Evolutionary conservation across 1,284 basidiomycete genomes (phyloP).

Genomic region (Sporisorium sorghi): DNA sequence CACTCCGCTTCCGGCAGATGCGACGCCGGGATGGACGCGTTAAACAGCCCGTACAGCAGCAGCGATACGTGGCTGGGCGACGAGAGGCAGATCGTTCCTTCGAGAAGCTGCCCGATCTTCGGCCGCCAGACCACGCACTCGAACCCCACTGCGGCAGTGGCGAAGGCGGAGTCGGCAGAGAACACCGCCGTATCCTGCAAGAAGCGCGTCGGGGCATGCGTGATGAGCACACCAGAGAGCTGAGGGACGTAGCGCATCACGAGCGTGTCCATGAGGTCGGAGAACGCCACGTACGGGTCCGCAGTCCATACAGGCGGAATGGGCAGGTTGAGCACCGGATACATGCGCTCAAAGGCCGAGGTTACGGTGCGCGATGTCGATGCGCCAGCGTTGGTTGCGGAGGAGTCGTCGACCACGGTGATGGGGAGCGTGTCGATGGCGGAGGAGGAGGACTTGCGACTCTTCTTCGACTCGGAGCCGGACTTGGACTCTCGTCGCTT

Average conservation of each 20-base stretch:
- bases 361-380: conserved; percentile 12
- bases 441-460: conserved; percentile 27
- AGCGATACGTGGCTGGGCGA: conserved; percentile 95
- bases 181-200: conserved; percentile 78
- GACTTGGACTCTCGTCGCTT: conserved; percentile 32
- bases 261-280: conserved; percentile 65
- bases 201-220: conserved; percentile 83
- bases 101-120: conserved; percentile 83
- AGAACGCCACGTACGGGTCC: conserved; percentile 54
- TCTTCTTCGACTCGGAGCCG: conserved; percentile 27
- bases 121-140: conserved; percentile 91
- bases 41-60: conserved; percentile 93
- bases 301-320: conserved; percentile 61
- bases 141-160: conserved; percentile 81
- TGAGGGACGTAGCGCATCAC: conserved; percentile 80
- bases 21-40: conserved; percentile 91
- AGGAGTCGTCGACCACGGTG: conserved; percentile 9
- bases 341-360: conserved; percentile 56
- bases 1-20: conserved; percentile 86
- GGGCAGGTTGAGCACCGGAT: conserved; percentile 58
- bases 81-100: conserved; percentile 85
- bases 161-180: conserved; percentile 86
- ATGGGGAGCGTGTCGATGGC: neutral
- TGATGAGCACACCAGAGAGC: conserved; percentile 85
- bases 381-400: conserved; percentile 1